phyloP scores from a whole-genome alignment of 495 filamentous ascomycete species.

The Podospora tetraspora region DNA sequence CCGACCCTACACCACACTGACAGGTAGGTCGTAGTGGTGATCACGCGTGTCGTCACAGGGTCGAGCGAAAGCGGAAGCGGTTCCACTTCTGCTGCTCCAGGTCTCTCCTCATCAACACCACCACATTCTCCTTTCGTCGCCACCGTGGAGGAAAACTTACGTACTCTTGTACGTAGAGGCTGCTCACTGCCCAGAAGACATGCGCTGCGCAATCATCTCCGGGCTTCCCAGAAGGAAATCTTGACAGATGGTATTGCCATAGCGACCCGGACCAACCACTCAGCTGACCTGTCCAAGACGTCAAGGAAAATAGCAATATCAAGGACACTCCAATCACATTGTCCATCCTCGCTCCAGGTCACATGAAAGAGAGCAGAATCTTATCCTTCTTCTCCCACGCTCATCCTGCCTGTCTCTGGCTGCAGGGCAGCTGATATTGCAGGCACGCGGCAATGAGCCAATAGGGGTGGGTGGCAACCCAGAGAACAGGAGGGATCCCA shows the following conservation, averaged over 20 bases:
- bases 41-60: not conserved
- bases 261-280: not conserved
- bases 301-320: not conserved
- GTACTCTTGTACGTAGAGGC: not conserved
- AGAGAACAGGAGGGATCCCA: not conserved
- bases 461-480: not conserved
- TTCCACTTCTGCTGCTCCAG: not conserved
- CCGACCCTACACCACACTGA: not conserved
- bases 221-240: not conserved
- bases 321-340: not conserved
- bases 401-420: not conserved
- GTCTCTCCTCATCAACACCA: not conserved
- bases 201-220: not conserved
- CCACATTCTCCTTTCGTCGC: not conserved
- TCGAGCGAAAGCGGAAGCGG: not conserved
- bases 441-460: not conserved
- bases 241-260: not conserved
- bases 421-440: not conserved
- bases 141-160: not conserved
- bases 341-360: not conserved
- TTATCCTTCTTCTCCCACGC: not conserved
- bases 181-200: not conserved
- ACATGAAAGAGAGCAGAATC: not conserved
- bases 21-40: not conserved
- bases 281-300: not conserved